These are phyloP conservation scores for Colletotrichum incanum DNA, from an alignment of 2,329 filamentous ascomycete genomes.

Conservation along the genomic window DNA sequence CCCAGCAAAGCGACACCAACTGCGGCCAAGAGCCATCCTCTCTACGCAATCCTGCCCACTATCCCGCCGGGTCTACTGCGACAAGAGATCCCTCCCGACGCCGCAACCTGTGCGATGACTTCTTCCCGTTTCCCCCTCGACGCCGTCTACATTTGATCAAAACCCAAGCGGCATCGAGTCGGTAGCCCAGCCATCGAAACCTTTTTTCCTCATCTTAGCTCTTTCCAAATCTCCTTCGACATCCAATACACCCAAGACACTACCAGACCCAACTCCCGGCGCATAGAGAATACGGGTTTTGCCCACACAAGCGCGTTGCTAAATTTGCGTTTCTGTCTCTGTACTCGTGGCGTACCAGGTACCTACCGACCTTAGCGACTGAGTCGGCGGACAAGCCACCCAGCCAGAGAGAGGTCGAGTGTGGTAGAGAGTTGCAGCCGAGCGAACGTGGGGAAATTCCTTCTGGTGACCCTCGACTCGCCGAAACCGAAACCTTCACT, in stretches of 20 bases:
- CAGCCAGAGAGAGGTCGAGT: conserved; percentile 31
- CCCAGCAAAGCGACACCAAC: conserved; percentile 36
- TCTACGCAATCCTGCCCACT: conserved; percentile 40
- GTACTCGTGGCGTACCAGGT: conserved; percentile 12
- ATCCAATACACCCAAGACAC: not conserved
- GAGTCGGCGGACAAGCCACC: conserved; percentile 39
- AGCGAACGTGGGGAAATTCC: conserved; percentile 51
- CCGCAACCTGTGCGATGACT: conserved; percentile 27
- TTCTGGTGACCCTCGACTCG: conserved; percentile 43
- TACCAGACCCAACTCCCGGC: not conserved
- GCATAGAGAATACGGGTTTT: not conserved
- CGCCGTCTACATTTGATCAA: conserved; percentile 17
- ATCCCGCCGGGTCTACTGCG: conserved; percentile 36
- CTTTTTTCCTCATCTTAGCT: conserved; percentile 21
- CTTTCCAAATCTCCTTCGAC: conserved; percentile 8
- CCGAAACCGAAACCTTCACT: conserved; percentile 45
- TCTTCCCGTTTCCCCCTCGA: conserved; percentile 30
- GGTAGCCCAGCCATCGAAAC: conserved; percentile 26
- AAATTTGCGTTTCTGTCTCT: conserved; percentile 7
- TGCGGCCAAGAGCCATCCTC: not conserved
- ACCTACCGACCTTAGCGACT: conserved; percentile 12
- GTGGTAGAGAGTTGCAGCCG: conserved; percentile 43
- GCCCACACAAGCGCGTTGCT: conserved; percentile 2
- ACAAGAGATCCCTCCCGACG: conserved; percentile 41
- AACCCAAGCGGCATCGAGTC: conserved; percentile 30